A percentile compares a stretch with the other conserved stretches of the same genome.
Conservation (phyloP, 495 filamentous ascomycete genomes). For the Letharia columbiana region DNA sequence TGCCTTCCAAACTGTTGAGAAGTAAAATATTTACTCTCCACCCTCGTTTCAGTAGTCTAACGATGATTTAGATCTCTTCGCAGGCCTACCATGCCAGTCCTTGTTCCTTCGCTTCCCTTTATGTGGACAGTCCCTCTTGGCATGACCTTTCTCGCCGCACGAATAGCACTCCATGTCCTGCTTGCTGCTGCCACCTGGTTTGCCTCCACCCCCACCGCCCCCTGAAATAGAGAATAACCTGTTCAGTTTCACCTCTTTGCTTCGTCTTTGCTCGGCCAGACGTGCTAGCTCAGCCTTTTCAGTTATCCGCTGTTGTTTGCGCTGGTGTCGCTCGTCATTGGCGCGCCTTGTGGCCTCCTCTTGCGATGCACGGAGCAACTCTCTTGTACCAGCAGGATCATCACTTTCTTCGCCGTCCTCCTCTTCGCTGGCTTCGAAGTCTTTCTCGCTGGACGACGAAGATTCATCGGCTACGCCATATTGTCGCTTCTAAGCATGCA, state of each 20-base stretch:
- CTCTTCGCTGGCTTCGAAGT: constrained; percentile 2
- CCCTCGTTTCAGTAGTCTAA: constrained; percentile 11
- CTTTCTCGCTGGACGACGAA: constrained; percentile 10
- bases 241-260: constrained; percentile 22
- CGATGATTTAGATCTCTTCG: constrained; percentile 5
- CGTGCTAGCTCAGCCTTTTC: constrained; percentile 19
- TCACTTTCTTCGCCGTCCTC: constrained; percentile 9
- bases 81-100: constrained; percentile 1
- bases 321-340: constrained; percentile 12
- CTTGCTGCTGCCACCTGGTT: constrained; percentile 12
- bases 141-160: constrained; percentile 22
- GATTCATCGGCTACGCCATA: background rate
- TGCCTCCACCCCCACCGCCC: constrained; percentile 6
- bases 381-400: constrained; percentile 10
- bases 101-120: constrained; percentile 7
- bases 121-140: constrained; percentile 19
- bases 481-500: constrained; percentile 16
- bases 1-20: background rate
- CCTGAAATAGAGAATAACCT: constrained; percentile 23
- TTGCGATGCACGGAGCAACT: constrained; percentile 8
- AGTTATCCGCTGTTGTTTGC: constrained; percentile 18
- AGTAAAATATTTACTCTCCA: background rate
- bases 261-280: constrained; percentile 18
- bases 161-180: constrained; percentile 20
- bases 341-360: background rate